These are phyloP conservation scores for Pythium oligandrum DNA, from an alignment of 352 stramenopile genomes.

Conservation along the genomic window DNA sequence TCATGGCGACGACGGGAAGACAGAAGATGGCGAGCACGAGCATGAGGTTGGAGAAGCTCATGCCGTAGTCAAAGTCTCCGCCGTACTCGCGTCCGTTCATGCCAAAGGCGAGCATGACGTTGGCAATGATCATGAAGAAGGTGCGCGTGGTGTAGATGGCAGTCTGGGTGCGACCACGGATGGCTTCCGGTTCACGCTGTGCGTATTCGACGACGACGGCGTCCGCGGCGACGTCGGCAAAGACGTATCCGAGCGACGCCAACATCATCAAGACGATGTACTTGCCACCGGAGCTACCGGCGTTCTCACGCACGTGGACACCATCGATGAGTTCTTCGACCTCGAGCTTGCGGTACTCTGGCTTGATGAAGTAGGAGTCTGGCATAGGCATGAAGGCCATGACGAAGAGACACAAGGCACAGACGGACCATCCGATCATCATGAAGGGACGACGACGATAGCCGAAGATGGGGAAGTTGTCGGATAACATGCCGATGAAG, in stretches of 20 bases:
- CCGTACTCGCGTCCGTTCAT: slow-evolving; percentile 24
- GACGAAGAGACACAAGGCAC: slow-evolving; percentile 13
- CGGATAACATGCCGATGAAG: slow-evolving; percentile 30
- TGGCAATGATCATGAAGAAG: slow-evolving; percentile 19
- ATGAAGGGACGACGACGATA: slow-evolving; percentile 35
- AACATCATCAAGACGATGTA: slow-evolving; percentile 28
- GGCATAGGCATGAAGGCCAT: slow-evolving; percentile 24
- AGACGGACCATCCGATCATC: slow-evolving; percentile 27
- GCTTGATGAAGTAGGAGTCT: slow-evolving; percentile 19
- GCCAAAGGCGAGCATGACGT: slow-evolving; percentile 15
- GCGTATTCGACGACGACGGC: slow-evolving; percentile 27
- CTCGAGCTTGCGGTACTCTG: slow-evolving; percentile 8
- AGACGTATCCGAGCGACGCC: slow-evolving; percentile 25
- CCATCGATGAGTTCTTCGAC: slow-evolving; percentile 1
- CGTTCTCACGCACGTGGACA: slow-evolving; percentile 7
- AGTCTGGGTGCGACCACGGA: slow-evolving; percentile 21
- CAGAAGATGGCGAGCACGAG: slow-evolving; percentile 23
- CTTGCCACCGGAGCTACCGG: slow-evolving; percentile 13
- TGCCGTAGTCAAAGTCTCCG: slow-evolving; percentile 19
- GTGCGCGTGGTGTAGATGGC: slow-evolving; percentile 21
- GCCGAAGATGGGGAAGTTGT: slow-evolving; percentile 31
- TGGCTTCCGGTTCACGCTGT: slow-evolving; percentile 17
- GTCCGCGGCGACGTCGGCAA: slow-evolving; percentile 30
- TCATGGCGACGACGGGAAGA: slow-evolving; percentile 20
- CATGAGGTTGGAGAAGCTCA: slow-evolving; percentile 19